Evolutionary conservation across 2,329 filamentous ascomycete species (phyloP), one percentile per base, ranked within the genome.

Genomic region (Ascochyta pisi): DNA sequence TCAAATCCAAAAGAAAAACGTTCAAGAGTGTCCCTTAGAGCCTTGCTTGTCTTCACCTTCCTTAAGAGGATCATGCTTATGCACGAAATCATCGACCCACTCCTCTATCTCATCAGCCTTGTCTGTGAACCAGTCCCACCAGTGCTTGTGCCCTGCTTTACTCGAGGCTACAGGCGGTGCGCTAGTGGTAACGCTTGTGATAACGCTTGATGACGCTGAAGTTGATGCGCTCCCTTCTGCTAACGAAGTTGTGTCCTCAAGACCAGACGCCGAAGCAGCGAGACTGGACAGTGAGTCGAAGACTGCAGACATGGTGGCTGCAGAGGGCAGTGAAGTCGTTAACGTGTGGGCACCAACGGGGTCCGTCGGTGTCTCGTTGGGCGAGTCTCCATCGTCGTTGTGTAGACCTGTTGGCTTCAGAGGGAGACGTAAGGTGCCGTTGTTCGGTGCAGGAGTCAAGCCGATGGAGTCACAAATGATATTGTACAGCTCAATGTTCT

Each of bases 401-500:
- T 93, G 90, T 2, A 85, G 70, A 4, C 89, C 89, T 12, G 86
- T 70, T 0, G 87, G 81, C 54, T 82, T 82, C 23, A 94, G 77
- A 0, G 90, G 90, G 12, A 94, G 82, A 10, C 88, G 83, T 6
- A 97, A 78, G 0, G 92, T 96, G 45, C 94, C 94, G 70, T 98
- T 98, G 73, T 96, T 97, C 1, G 90, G 85, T 50, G 83, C 82
- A 0, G 92, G 90, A 4, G 76, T 74, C 54, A 98, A 79, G 12
- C 89, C 88, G 24, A 98, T 77, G 0, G 91, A 93, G 76, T 97
- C 93, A 73, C 94, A 97, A 40, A 98, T 77, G 60, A 98, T 91
- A 69, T 96, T 96, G 78, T 98, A 98, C 8, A 98, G 90, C 68
- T 97, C 90, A 56, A 86, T 93, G 63, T 98, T 98, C 84, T 97